Evolutionary conservation across 78 protist species (phyloP).

Genomic region (Tieghemostelium lacteum): DNA sequence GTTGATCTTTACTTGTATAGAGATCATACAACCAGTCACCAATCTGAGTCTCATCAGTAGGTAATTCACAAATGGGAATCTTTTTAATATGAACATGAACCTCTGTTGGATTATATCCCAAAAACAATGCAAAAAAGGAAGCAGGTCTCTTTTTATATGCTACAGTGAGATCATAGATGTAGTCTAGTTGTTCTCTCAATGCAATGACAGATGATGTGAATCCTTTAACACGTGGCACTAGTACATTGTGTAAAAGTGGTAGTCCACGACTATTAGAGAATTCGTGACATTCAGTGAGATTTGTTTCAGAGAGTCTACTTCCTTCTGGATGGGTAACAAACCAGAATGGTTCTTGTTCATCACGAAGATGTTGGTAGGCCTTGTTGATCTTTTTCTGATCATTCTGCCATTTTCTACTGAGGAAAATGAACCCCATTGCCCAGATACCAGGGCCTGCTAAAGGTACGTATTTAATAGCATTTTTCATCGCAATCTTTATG

Average conservation of each 20-base stretch:
- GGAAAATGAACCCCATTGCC: conserved; percentile 75
- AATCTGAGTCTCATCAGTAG: neutral
- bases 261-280: conserved; percentile 35
- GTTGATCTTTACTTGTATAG: conserved; percentile 24
- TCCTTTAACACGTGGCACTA: conserved; percentile 55
- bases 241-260: conserved; percentile 16
- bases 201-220: conserved; percentile 55
- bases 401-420: conserved; percentile 56
- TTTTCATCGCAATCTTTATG: conserved; percentile 66
- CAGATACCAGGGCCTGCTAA: conserved; percentile 62
- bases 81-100: conserved; percentile 31
- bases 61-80: conserved; percentile 11
- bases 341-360: conserved; percentile 72
- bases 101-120: conserved; percentile 33
- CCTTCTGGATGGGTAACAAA: conserved; percentile 76
- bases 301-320: conserved; percentile 4
- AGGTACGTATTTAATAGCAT: conserved; percentile 56
- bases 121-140: conserved; percentile 17
- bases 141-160: conserved; percentile 49
- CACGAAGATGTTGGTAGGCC: conserved; percentile 27
- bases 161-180: conserved; percentile 36
- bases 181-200: conserved; percentile 16
- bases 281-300: conserved; percentile 9
- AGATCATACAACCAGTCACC: conserved; percentile 43
- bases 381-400: conserved; percentile 51